Conservation (phyloP, 140 eudicot genomes). For the Flaveria floridana region DNA sequence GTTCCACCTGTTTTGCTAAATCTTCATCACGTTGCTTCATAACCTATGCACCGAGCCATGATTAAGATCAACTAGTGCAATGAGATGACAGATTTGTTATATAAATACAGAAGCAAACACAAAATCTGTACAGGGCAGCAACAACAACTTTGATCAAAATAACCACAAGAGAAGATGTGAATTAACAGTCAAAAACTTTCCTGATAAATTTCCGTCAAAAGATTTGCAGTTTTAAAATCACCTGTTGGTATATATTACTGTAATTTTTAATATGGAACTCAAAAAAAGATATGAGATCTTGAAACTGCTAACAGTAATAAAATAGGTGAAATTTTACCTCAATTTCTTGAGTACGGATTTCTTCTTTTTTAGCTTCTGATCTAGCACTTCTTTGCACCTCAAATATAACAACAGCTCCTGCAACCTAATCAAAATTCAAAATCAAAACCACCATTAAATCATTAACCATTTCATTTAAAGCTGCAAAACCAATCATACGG, state of each 20-base stretch:
- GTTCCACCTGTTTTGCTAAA: conserved; percentile 52
- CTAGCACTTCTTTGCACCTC: conserved; percentile 80
- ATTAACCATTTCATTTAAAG: too few species aligned
- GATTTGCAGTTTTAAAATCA: background rate
- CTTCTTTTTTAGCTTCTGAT: conserved; percentile 86
- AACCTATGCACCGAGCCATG: conserved; percentile 34
- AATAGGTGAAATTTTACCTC: conserved; percentile 45
- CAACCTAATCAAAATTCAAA: conserved; percentile 49
- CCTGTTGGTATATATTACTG: too few species aligned
- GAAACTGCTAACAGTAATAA: background rate
- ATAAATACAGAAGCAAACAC: background rate
- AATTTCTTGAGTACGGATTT: conserved; percentile 56
- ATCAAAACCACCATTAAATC: conserved; percentile 7
- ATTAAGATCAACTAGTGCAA: background rate
- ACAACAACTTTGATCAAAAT: background rate
- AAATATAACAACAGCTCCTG: conserved; percentile 56
- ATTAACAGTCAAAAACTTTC: background rate
- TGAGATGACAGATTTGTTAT: background rate
- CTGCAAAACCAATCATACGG: too few species aligned
- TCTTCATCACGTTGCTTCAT: conserved; percentile 58
- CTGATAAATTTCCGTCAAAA: background rate
- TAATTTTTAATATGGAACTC: too few species aligned
- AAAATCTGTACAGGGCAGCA: background rate
- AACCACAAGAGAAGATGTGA: background rate
- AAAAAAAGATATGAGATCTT: background rate